phyloP scores from a whole-genome alignment of 2,329 filamentous ascomycete genomes.

The Alternaria rosae region DNA sequence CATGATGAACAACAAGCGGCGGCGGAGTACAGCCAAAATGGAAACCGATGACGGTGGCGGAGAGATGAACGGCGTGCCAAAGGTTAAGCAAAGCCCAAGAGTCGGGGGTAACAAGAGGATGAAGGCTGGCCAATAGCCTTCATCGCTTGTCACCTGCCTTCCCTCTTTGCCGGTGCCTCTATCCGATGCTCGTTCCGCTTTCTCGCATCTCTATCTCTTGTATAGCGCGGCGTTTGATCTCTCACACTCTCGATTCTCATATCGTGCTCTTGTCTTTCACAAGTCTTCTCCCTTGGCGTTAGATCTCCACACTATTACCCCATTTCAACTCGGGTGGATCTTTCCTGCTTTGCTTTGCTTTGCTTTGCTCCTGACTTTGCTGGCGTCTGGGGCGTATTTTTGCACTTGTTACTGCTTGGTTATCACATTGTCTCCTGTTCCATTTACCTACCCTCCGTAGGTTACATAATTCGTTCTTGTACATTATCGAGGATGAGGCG shows the following conservation, averaged over 20 bases:
- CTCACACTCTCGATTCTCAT: slow-evolving; percentile 15
- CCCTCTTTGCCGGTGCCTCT: neutral
- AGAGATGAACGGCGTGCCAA: slow-evolving; percentile 48
- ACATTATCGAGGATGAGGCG: slow-evolving; percentile 28
- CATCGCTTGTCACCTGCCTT: neutral
- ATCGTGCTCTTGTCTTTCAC: slow-evolving; percentile 5
- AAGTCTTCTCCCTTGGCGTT: slow-evolving; percentile 8
- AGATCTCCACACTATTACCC: slow-evolving; percentile 14
- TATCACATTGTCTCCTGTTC: neutral
- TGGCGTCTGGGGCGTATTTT: slow-evolving; percentile 5
- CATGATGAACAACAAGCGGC: slow-evolving; percentile 65
- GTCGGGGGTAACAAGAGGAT: slow-evolving; percentile 51
- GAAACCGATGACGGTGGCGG: slow-evolving; percentile 61
- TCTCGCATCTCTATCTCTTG: slow-evolving; percentile 20
- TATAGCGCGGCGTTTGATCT: slow-evolving; percentile 40
- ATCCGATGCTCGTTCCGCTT: slow-evolving; percentile 9
- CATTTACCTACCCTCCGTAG: neutral
- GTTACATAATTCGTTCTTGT: slow-evolving; percentile 40
- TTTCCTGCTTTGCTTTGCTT: neutral
- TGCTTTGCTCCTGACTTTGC: slow-evolving; percentile 3
- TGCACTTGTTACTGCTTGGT: neutral
- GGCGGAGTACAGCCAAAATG: slow-evolving; percentile 67
- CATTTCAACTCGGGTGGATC: slow-evolving; percentile 9
- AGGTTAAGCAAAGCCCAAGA: slow-evolving; percentile 61
- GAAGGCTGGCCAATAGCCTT: slow-evolving; percentile 37